Conservation (phyloP, 768 basidiomycete species). For the Auriculariales sp. region DNA sequence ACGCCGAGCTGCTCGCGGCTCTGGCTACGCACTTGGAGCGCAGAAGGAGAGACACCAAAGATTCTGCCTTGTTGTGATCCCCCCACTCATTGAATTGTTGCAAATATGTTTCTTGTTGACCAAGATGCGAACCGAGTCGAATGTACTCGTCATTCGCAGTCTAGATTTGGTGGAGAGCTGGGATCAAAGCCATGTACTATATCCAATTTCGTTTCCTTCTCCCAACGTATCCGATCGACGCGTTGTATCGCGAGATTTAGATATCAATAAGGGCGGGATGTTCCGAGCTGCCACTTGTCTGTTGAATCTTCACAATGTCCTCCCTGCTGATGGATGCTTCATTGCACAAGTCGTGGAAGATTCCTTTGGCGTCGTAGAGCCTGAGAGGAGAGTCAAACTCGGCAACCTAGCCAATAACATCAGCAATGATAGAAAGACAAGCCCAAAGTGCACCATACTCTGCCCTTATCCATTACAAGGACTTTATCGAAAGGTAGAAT, state of each 20-base stretch:
- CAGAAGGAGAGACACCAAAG: no score
- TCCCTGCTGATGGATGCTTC: conserved; percentile 41
- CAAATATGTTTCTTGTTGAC: no score
- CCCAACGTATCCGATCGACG: no score
- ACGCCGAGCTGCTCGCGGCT: background rate
- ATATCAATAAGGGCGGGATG: background rate
- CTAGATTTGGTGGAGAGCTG: no score
- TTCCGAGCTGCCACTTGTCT: background rate
- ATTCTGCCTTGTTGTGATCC: no score
- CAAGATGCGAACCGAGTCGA: no score
- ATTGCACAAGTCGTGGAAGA: conserved; percentile 57
- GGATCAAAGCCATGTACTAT: no score
- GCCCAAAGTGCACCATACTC: conserved; percentile 17
- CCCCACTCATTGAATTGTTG: no score
- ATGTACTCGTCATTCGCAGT: no score
- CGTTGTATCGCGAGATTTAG: background rate
- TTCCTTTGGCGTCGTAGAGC: conserved; percentile 42
- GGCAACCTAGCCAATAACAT: conserved; percentile 18
- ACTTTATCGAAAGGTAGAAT: conserved; percentile 56
- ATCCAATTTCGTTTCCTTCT: no score
- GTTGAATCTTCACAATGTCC: conserved; percentile 40
- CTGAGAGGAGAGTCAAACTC: conserved; percentile 64
- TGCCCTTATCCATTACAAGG: conserved; percentile 60
- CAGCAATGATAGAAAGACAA: background rate
- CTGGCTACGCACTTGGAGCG: background rate